Conservation (phyloP, 192 early-diverging fungal species). For the Backusella westeae region DNA sequence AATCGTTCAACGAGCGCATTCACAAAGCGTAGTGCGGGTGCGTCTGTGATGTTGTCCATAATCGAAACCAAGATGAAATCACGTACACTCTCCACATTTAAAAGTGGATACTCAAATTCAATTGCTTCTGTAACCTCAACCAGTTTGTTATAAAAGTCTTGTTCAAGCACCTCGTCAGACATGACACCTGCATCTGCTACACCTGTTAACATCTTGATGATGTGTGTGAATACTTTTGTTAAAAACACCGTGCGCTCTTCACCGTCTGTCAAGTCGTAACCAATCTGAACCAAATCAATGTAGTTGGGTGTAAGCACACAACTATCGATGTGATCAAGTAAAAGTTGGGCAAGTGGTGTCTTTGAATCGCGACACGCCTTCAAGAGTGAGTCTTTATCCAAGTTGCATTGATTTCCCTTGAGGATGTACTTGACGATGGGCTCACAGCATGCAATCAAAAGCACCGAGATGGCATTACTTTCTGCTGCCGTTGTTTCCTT, state of each 20-base stretch:
- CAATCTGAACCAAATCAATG: slow-evolving; percentile 15
- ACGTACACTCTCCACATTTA: slow-evolving; percentile 36
- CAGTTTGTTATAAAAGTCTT: slow-evolving; percentile 8
- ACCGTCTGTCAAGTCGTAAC: not conserved
- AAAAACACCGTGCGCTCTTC: not conserved
- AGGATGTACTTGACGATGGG: slow-evolving; percentile 17
- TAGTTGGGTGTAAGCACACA: not conserved
- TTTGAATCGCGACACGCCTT: not conserved
- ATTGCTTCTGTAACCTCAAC: not conserved
- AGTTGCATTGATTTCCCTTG: not conserved
- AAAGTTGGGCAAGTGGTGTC: not conserved
- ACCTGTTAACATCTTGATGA: slow-evolving; percentile 12
- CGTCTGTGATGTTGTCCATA: slow-evolving; percentile 39
- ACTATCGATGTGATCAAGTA: not conserved
- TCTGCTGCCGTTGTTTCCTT: not conserved
- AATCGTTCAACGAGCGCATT: slow-evolving; percentile 32
- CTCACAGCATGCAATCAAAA: slow-evolving; percentile 11
- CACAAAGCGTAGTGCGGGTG: slow-evolving; percentile 41
- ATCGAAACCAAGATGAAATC: slow-evolving; percentile 40
- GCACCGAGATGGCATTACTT: not conserved
- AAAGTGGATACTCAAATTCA: not conserved
- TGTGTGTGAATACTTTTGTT: slow-evolving; percentile 5
- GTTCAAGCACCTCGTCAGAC: not conserved
- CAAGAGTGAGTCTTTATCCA: not conserved
- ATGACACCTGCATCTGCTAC: slow-evolving; percentile 3